Evolutionary conservation across 345 rosid species (phyloP).

Genomic region (Populus simonii): DNA sequence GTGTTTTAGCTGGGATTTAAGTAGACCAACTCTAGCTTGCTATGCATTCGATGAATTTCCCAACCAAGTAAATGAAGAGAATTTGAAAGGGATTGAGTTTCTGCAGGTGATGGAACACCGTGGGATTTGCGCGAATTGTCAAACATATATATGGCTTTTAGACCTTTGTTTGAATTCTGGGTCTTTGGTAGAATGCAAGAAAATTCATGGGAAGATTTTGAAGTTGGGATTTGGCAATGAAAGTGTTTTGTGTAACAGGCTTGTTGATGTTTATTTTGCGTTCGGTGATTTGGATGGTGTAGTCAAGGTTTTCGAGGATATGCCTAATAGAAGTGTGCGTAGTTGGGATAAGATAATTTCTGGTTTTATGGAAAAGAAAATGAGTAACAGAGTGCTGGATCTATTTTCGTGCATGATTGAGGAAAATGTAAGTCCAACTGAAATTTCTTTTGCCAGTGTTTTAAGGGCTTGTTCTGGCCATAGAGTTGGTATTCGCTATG

Average conservation of each 20-base stretch:
- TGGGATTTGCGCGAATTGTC: constrained; percentile 46
- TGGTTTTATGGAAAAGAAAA: constrained; percentile 38
- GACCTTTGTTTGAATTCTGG: constrained; percentile 45
- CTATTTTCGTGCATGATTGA: constrained; percentile 41
- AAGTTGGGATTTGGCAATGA: constrained; percentile 52
- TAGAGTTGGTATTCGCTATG: constrained; percentile 29
- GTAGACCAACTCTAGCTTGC: constrained; percentile 22
- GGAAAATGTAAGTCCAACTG: constrained; percentile 43
- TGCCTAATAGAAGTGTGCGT: constrained; percentile 47
- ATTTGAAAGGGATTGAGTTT: constrained; percentile 25
- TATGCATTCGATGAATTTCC: constrained; percentile 32
- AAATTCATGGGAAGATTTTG: constrained; percentile 58
- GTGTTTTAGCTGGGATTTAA: constrained; percentile 33
- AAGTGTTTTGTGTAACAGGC: constrained; percentile 37
- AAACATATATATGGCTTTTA: constrained; percentile 55
- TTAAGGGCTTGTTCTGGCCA: constrained; percentile 49
- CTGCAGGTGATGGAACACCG: constrained; percentile 36
- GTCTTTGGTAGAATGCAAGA: constrained; percentile 44
- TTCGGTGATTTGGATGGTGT: constrained; percentile 45
- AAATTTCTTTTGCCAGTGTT: constrained; percentile 39
- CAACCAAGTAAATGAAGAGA: constrained; percentile 24
- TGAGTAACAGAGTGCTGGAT: constrained; percentile 29
- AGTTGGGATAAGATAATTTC: constrained; percentile 56
- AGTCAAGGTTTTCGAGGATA: constrained; percentile 59
- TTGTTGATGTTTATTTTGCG: constrained; percentile 44